Base-by-base conservation (phyloP, 345 rosid species). In the Brassica juncea region DNA sequence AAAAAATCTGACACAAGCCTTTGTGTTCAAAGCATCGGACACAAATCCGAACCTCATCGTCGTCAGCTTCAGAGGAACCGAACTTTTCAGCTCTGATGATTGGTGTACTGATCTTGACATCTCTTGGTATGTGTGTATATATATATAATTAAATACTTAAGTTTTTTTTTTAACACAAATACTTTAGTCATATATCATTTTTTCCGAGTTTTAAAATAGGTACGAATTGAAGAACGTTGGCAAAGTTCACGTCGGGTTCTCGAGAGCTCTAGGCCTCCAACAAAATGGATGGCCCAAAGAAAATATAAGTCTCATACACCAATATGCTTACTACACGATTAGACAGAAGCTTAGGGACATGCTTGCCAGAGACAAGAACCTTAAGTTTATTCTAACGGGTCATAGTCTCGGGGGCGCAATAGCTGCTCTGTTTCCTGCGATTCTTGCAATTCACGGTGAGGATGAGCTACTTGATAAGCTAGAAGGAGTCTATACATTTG, bases 321-420 rank as follows among this genome's bases (percentile, higher is more conserved):
- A 25, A 76, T 85, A 27, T 34, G 97, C 95, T 71, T 92, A 88
- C 57, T 90, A 90, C 61, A 30, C 81, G 14, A 67, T 89, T 4
- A 82, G 92, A 67, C 77, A 84, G 5, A 71, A 78, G n/a, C 78
- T 92, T 70, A 84, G 69, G 25, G 61, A 75, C 27, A 47, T 75
- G 35, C 8, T 87, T 68, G 35, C 23, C 15, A 49, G 54, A 32
- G 70, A 87, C 35, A 67, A 76, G 5, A 66, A 57, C 55, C 76
- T 87, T 19, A 89, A 88, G 75, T 88, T 86, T 66, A 76, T 92
- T 11, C 68, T 90, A 67, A 88, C 92, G 0, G 95, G 92, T 4
- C 93, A 92, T 72, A 92, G 93, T 68, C 68, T 89, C 4, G 97
- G 95, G 0, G 97, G 90, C 5, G 91, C 93, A 6, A 31, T 90